phyloP scores from a whole-genome alignment of 2,329 filamentous ascomycete species.

The Colletotrichum scovillei region DNA sequence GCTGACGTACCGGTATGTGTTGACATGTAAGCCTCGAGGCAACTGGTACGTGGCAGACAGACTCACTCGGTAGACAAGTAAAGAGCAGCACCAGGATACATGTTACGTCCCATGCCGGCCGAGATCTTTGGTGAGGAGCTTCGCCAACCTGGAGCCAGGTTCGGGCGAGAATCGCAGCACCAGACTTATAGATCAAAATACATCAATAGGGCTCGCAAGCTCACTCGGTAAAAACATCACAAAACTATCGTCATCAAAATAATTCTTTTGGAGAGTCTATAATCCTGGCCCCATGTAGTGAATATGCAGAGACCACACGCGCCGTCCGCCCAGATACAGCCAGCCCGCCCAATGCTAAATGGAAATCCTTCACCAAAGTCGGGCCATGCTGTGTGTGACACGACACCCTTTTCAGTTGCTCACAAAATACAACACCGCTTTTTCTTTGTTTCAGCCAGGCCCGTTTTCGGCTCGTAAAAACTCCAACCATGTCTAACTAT shows the following conservation, averaged over 20 bases:
- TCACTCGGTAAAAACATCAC: too few relatives aligned
- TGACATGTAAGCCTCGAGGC: neutral
- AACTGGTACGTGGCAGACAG: neutral
- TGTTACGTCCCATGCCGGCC: slow-evolving; percentile 28
- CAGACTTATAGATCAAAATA: too few relatives aligned
- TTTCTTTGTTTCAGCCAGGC: neutral
- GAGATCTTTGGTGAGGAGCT: too few relatives aligned
- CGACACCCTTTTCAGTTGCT: neutral
- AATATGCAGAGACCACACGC: slow-evolving; percentile 11
- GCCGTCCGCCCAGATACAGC: slow-evolving; percentile 3
- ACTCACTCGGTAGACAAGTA: slow-evolving; percentile 41
- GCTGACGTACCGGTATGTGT: slow-evolving; percentile 41
- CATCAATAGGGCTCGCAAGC: neutral
- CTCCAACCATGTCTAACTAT: neutral
- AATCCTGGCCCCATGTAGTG: neutral
- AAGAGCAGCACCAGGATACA: slow-evolving; percentile 39
- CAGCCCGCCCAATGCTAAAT: slow-evolving; percentile 6
- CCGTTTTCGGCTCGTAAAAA: slow-evolving; percentile 5
- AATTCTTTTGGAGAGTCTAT: slow-evolving; percentile 28
- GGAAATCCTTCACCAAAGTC: neutral
- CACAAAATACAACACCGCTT: neutral
- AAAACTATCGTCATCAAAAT: neutral
- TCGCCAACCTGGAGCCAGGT: too few relatives aligned
- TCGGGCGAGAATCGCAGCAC: too few relatives aligned
- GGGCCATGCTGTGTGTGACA: slow-evolving; percentile 6